A percentile compares a stretch with the other conserved stretches of the same genome.
phyloP scores from a whole-genome alignment of 352 stramenopile species.

The Phytophthora fragariae region DNA sequence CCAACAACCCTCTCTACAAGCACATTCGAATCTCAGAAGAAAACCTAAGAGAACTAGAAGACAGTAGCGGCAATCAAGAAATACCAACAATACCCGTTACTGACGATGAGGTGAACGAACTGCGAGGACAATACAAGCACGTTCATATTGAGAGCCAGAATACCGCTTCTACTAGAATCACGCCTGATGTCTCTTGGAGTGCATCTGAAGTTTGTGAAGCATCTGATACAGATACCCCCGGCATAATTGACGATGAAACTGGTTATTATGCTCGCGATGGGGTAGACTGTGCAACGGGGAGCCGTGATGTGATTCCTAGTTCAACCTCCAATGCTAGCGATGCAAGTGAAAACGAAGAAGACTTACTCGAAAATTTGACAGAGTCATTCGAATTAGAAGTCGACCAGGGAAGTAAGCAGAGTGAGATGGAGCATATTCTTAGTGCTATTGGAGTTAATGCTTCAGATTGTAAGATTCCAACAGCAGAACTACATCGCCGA shows the following conservation, averaged over 20 bases:
- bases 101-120: constrained; percentile 10
- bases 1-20: constrained; percentile 11
- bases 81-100: constrained; percentile 12
- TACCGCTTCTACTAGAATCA: background rate
- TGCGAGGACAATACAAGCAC: constrained; percentile 4
- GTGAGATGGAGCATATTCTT: too few relatives aligned
- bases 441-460: too few relatives aligned
- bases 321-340: background rate
- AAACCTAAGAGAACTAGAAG: constrained; percentile 3
- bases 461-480: too few relatives aligned
- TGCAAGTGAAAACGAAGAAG: constrained; percentile 5
- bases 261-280: too few relatives aligned
- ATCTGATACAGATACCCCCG: too few relatives aligned
- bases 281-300: background rate
- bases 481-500: too few relatives aligned
- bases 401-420: background rate
- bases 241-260: too few relatives aligned
- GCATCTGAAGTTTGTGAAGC: background rate
- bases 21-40: constrained; percentile 16
- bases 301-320: background rate
- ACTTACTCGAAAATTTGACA: constrained; percentile 11
- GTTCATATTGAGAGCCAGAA: background rate
- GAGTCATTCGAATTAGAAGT: constrained; percentile 18
- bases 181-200: background rate
- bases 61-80: background rate